Evolutionary conservation across 1,139 yeast species (phyloP).

Genomic region (Suhomyces wounanorum): DNA sequence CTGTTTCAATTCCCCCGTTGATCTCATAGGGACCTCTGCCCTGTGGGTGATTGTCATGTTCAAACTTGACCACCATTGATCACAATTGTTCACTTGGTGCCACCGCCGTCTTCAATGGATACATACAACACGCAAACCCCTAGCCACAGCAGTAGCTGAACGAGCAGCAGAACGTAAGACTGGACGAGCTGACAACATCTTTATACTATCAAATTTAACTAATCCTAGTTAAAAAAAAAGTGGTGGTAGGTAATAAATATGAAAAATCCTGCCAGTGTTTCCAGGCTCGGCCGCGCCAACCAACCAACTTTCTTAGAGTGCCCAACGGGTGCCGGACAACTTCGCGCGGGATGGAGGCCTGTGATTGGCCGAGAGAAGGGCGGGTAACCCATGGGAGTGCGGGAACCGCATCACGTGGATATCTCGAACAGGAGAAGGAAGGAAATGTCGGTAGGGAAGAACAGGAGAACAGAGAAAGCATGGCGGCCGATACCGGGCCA

Average conservation of each 20-base stretch:
- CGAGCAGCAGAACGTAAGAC: conserved; percentile 81
- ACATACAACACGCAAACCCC: conserved; percentile 68
- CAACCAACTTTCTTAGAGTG: conserved; percentile 14
- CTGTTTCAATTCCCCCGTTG: not conserved
- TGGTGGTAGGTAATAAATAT: conserved; percentile 15
- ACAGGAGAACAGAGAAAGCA: not conserved
- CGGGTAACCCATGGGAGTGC: conserved; percentile 9
- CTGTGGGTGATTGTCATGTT: not conserved
- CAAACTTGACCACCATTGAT: not conserved
- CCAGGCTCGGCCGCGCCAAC: conserved; percentile 14
- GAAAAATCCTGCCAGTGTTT: conserved; percentile 15
- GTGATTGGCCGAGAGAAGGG: conserved; percentile 13
- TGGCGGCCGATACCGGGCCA: not conserved
- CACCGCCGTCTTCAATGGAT: conserved; percentile 16
- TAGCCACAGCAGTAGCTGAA: conserved; percentile 69
- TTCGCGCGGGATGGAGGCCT: conserved; percentile 10
- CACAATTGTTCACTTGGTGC: not conserved
- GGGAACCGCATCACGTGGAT: conserved; percentile 12
- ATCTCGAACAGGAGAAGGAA: conserved; percentile 6
- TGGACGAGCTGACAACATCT: conserved; percentile 81
- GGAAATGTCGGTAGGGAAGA: not conserved
- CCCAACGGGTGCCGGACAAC: conserved; percentile 14
- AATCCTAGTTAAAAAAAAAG: conserved; percentile 15
- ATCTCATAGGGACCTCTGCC: not conserved
- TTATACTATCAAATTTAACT: conserved; percentile 14